Percentiles rank a stretch among this genome's conserved stretches.
Conservation (phyloP, 345 rosid species). For the Brassica carinata region DNA sequence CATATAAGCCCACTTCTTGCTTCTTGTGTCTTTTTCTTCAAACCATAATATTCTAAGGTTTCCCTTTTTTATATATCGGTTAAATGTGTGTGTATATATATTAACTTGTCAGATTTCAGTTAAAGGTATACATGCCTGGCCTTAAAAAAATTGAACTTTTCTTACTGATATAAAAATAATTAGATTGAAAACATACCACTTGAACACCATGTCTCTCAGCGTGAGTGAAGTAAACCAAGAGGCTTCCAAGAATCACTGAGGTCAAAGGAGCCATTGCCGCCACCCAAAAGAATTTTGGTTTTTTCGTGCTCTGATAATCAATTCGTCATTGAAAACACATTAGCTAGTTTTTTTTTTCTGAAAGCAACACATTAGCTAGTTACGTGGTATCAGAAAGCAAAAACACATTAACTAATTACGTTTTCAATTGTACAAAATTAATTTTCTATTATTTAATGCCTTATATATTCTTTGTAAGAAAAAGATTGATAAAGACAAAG, state of each 20-base stretch:
- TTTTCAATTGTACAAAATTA: neutral
- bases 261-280: slow-evolving; percentile 92
- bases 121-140: neutral
- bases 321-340: neutral
- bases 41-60: slow-evolving; percentile 17
- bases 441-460: neutral
- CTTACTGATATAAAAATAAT: neutral
- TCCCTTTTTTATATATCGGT: neutral
- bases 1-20: slow-evolving; percentile 20
- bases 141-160: neutral
- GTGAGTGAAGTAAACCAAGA: slow-evolving; percentile 76
- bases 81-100: neutral
- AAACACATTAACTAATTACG: neutral
- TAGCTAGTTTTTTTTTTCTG: neutral
- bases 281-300: slow-evolving; percentile 76
- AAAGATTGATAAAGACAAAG: slow-evolving; percentile 16
- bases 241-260: slow-evolving; percentile 79
- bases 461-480: neutral
- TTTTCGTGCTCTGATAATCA: slow-evolving; percentile 68
- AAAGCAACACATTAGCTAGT: neutral
- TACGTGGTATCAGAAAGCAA: no score
- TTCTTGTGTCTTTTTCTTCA: slow-evolving; percentile 27
- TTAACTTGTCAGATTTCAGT: neutral
- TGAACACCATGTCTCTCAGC: slow-evolving; percentile 95
- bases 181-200: slow-evolving; percentile 57